Conservation (phyloP, 2,329 filamentous ascomycete genomes). For the Colletotrichum plurivorum region DNA sequence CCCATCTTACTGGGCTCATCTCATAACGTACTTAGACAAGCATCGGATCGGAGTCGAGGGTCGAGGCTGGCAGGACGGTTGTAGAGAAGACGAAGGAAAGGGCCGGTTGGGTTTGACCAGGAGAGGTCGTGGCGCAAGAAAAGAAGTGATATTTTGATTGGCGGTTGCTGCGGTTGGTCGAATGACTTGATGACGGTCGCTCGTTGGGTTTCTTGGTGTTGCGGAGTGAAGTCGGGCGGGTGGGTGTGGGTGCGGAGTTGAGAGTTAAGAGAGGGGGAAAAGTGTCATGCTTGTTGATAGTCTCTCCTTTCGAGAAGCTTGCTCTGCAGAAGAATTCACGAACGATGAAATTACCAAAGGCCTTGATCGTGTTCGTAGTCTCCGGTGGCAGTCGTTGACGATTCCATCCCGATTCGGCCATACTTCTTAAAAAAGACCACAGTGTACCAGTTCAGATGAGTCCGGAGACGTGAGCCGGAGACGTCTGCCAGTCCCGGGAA, state of each 20-base stretch:
- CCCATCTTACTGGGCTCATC: slow-evolving; percentile 22
- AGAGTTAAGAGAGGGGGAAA: background rate
- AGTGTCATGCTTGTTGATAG: slow-evolving; percentile 13
- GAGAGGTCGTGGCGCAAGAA: slow-evolving; percentile 19
- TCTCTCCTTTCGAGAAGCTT: background rate
- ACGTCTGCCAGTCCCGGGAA: too few relatives aligned
- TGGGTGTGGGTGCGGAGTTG: slow-evolving; percentile 1
- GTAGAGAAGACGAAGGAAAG: too few relatives aligned
- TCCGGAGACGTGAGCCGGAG: too few relatives aligned
- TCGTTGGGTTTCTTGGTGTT: slow-evolving; percentile 5
- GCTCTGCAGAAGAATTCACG: slow-evolving; percentile 6
- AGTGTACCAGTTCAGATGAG: too few relatives aligned
- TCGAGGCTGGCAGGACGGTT: slow-evolving; percentile 31
- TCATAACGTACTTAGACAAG: slow-evolving; percentile 37
- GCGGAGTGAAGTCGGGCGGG: background rate
- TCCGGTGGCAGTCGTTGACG: background rate
- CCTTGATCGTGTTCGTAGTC: background rate
- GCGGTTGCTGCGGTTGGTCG: background rate
- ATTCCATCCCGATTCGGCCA: too few relatives aligned
- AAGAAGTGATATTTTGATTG: slow-evolving; percentile 7
- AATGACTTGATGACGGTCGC: slow-evolving; percentile 15
- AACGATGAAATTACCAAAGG: background rate
- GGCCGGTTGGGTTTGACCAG: background rate
- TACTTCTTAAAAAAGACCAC: too few relatives aligned
- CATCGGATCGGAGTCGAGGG: slow-evolving; percentile 33